Evolutionary conservation across 495 filamentous ascomycete genomes (phyloP).

Genomic region (Aspergillus nanangensis): DNA sequence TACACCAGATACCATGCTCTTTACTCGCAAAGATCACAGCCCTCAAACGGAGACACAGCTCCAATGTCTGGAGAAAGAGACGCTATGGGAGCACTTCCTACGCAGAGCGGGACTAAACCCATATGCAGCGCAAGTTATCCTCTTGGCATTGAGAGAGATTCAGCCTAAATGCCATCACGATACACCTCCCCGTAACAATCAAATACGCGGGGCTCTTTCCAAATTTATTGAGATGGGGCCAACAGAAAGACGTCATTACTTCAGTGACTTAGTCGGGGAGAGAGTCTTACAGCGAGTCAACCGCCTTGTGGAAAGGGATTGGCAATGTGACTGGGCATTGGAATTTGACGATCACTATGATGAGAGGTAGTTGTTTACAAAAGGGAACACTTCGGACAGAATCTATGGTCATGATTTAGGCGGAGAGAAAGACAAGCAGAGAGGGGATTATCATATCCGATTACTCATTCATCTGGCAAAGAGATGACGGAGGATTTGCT

Average conservation of each 20-base stretch:
- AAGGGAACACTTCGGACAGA: too few relatives aligned
- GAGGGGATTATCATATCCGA: conserved; percentile 36
- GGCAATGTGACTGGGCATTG: conserved; percentile 24
- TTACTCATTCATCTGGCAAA: conserved; percentile 25
- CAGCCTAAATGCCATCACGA: background rate
- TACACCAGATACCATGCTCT: too few relatives aligned
- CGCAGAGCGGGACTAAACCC: conserved; percentile 72
- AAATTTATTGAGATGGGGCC: conserved; percentile 19
- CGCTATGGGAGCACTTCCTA: conserved; percentile 71
- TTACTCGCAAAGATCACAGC: too few relatives aligned
- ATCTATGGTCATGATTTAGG: background rate
- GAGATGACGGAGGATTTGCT: conserved; percentile 13
- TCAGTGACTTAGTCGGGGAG: conserved; percentile 47
- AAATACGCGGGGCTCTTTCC: conserved; percentile 2
- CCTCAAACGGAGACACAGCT: too few relatives aligned
- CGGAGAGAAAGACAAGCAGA: conserved; percentile 10
- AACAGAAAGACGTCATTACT: conserved; percentile 28
- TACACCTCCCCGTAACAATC: background rate
- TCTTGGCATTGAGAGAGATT: background rate
- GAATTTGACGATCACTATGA: conserved; percentile 8
- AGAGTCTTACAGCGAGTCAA: conserved; percentile 48
- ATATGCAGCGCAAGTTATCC: conserved; percentile 70
- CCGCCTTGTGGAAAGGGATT: conserved; percentile 29
- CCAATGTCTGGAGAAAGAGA: conserved; percentile 39
- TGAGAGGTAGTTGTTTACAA: too few relatives aligned